These are phyloP conservation scores for Peronospora belbahrii DNA, from an alignment of 352 stramenopile genomes.

Conservation along the genomic window DNA sequence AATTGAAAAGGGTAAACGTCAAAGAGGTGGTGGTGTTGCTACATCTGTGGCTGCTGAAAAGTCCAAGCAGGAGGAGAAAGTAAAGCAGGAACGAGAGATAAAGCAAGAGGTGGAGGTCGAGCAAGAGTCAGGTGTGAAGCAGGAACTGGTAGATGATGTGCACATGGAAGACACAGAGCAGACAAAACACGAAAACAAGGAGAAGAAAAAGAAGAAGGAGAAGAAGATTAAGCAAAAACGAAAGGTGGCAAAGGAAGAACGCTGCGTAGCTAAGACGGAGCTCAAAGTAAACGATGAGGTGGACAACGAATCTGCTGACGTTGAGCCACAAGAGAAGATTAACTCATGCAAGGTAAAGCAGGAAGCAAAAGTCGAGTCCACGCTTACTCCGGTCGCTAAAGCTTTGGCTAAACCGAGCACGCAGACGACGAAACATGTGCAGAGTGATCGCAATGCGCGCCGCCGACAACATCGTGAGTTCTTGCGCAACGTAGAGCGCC, in stretches of 20 bases:
- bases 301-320: conserved; percentile 1
- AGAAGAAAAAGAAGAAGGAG: conserved; percentile 7
- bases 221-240: conserved; percentile 12
- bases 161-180: conserved; percentile 12
- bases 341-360: conserved; percentile 10
- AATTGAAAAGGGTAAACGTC: conserved; percentile 57
- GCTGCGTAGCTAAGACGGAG: conserved; percentile 10
- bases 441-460: conserved; percentile 76
- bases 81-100: conserved; percentile 8
- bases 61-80: conserved; percentile 9
- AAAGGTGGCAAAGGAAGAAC: conserved; percentile 26
- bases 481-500: conserved; percentile 53
- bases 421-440: conserved; percentile 23
- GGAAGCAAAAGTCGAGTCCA: conserved; percentile 23
- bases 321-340: conserved; percentile 11
- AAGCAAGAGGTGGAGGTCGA: conserved; percentile 11
- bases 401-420: not conserved
- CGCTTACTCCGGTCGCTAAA: not conserved
- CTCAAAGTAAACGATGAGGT: conserved; percentile 12
- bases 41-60: not conserved
- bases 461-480: conserved; percentile 73
- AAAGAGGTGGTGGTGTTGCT: conserved; percentile 14
- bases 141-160: conserved; percentile 13
- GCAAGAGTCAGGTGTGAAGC: conserved; percentile 10
- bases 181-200: conserved; percentile 6